Conservation (phyloP, 805 yeast species). For the Ascoidea tarda region DNA sequence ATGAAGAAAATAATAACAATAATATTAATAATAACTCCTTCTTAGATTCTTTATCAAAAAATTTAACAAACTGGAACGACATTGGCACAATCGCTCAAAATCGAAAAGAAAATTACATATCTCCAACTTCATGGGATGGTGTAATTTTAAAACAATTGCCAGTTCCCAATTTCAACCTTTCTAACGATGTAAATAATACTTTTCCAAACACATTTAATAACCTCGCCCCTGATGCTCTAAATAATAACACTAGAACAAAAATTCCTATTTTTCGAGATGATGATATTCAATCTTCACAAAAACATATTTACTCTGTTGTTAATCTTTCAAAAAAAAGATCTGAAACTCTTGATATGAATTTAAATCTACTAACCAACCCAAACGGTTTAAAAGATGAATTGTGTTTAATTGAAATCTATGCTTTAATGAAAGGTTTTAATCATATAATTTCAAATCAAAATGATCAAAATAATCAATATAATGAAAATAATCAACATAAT, state of each 20-base stretch:
- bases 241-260: no score
- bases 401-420: conserved; percentile 52
- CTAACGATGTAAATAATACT: conserved; percentile 7
- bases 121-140: conserved; percentile 50
- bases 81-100: conserved; percentile 35
- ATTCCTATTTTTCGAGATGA: conserved; percentile 24
- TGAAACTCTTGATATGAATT: conserved; percentile 46
- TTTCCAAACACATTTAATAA: conserved; percentile 9
- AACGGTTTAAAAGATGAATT: conserved; percentile 30
- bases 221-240: no score
- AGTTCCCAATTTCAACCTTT: conserved; percentile 6
- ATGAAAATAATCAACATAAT: not conserved
- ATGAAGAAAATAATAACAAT: not conserved
- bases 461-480: not conserved
- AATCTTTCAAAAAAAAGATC: conserved; percentile 41
- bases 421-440: conserved; percentile 25
- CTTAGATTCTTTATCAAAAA: not conserved
- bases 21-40: not conserved
- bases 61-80: conserved; percentile 26
- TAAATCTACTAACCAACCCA: conserved; percentile 37
- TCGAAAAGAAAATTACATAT: conserved; percentile 48
- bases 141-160: conserved; percentile 32
- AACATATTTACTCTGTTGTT: conserved; percentile 34
- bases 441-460: not conserved
- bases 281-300: conserved; percentile 17